These are phyloP conservation scores for Monosporozyma unispora DNA, from an alignment of 805 yeast species.

Conservation along the genomic window DNA sequence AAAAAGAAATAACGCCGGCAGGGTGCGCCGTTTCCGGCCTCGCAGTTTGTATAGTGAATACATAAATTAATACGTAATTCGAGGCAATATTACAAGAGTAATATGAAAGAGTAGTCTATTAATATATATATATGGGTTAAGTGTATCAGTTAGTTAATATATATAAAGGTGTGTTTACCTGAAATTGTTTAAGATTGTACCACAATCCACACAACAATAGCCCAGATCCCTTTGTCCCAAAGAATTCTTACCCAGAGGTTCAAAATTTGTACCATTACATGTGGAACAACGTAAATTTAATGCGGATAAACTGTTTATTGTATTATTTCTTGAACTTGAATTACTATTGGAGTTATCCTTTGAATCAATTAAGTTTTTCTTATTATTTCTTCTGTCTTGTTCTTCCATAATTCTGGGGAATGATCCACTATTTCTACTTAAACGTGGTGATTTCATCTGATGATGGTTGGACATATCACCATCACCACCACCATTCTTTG, in stretches of 20 bases:
- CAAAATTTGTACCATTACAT: slow-evolving; percentile 23
- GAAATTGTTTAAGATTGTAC: slow-evolving; percentile 20
- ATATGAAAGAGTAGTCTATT: no score
- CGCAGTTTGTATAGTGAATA: background rate
- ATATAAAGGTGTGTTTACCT: no score
- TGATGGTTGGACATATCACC: background rate
- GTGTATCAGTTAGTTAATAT: no score
- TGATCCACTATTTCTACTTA: background rate
- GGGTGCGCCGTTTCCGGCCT: background rate
- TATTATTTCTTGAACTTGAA: slow-evolving; percentile 3
- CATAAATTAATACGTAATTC: no score
- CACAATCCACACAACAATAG: slow-evolving; percentile 24
- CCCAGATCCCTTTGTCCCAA: slow-evolving; percentile 9
- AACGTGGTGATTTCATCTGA: background rate
- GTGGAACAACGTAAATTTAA: slow-evolving; percentile 15
- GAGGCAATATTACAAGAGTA: no score
- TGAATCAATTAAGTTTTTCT: background rate
- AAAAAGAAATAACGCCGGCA: background rate
- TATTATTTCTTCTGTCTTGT: background rate
- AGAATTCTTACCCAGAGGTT: slow-evolving; percentile 4
- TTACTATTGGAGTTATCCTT: background rate
- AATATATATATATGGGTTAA: background rate
- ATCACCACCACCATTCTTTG: background rate
- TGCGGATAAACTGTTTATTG: slow-evolving; percentile 1
- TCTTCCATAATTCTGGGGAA: background rate